Base-by-base conservation (phyloP, 176 grass and related monocot genomes). In the Avena sativa region DNA sequence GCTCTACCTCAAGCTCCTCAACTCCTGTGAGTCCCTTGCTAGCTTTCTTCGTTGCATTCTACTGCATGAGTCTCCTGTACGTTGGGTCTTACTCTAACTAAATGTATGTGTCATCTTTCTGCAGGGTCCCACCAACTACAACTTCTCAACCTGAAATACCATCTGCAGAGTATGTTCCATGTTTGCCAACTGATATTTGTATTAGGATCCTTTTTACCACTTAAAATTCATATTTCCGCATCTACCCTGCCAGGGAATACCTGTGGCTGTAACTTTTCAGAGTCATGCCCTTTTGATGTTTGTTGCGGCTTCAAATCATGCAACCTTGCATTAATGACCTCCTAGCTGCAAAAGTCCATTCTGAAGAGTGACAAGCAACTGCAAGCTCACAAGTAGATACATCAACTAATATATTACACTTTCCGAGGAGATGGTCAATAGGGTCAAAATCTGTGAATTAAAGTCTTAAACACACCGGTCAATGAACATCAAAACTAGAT, bases 131-230 rank as follows among this genome's bases (percentile, higher is more conserved):
- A 72, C 40, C 81, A 25, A 86, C 67, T 76, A 62, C 78, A 85
- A 72, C 74, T 87, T 74, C 90, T 60, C 87, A 84, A 79, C 62
- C 89, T 68, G 91, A 95, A 87, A 78, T 36, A 70, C 78, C 86
- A 73, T 48, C 89, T 74, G 48, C 63, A 49, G 80, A 88, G 95
- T 95, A 95, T 19, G 80, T 47, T 71, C 79, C 28, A 40, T 16
- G 75, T 76, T 71, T 81, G 44, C 32, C 53, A 67, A 62, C 82
- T 74, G 72, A 76, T 26, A 59, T 83, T 79, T 78, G 23, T 59
- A 32, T 51, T 49, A 72, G 38, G 44, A 46, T 49, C 9, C 1
- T 36, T 87, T 81, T 86, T 70, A 43, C 28, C 43, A 64, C 16
- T 90, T 63, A 32, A 78, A 80, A n/a, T 40, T 30, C 52, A 16